phyloP scores from a whole-genome alignment of 164 flowering plant species.

The Protea cynaroides region DNA sequence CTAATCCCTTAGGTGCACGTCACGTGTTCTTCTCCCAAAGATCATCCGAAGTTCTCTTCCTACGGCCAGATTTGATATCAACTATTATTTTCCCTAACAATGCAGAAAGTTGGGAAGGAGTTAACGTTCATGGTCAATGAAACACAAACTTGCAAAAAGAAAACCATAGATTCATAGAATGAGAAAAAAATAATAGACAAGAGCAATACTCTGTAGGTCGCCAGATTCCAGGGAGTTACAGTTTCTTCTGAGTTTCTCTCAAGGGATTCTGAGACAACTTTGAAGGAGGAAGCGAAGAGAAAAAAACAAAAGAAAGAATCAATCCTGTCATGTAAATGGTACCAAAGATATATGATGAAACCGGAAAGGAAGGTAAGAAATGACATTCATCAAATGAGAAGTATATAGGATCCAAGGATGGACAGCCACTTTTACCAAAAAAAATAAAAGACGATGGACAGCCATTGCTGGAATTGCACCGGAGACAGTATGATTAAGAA shows the following conservation, averaged over 20 bases:
- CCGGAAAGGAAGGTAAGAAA: not conserved
- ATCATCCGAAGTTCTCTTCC: too few species aligned
- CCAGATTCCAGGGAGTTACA: not conserved
- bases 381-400: not conserved
- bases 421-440: too few species aligned
- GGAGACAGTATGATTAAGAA: slow-evolving; percentile 9
- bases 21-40: too few species aligned
- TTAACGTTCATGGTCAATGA: not conserved
- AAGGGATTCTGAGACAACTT: not conserved
- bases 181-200: not conserved
- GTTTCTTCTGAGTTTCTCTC: not conserved
- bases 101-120: not conserved
- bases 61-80: too few species aligned
- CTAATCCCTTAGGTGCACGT: too few species aligned
- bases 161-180: not conserved
- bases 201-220: too few species aligned
- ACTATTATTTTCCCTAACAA: too few species aligned
- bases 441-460: too few species aligned
- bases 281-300: not conserved
- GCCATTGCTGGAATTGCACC: not conserved
- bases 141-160: not conserved
- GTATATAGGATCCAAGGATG: not conserved
- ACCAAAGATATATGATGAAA: too few species aligned
- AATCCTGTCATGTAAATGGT: too few species aligned
- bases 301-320: too few species aligned